phyloP scores from a whole-genome alignment of 495 filamentous ascomycete species.

The Apiosordaria backusii region DNA sequence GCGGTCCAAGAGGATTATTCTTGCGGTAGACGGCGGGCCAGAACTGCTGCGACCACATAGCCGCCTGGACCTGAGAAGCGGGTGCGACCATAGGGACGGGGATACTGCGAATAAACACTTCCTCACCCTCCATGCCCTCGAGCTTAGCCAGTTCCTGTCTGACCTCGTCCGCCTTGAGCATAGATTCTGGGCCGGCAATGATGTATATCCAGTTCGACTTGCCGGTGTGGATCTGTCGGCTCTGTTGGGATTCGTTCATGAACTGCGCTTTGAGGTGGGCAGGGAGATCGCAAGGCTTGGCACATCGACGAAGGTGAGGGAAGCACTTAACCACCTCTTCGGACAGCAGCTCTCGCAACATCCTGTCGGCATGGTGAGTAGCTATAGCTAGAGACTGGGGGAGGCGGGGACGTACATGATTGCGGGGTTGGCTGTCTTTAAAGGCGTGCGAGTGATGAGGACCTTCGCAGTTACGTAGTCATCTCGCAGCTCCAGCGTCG shows the following conservation, averaged over 20 bases:
- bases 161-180: constrained; percentile 40
- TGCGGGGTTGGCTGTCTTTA: constrained; percentile 49
- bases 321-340: constrained; percentile 59
- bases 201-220: constrained; percentile 50
- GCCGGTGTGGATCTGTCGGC: constrained; percentile 43
- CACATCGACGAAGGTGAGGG: constrained; percentile 77
- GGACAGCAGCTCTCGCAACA: constrained; percentile 48
- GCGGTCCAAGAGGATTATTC: constrained; percentile 71
- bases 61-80: constrained; percentile 68
- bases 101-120: constrained; percentile 50
- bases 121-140: constrained; percentile 37
- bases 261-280: constrained; percentile 44
- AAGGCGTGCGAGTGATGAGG: constrained; percentile 51
- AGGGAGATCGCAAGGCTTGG: constrained; percentile 68
- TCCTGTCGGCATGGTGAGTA: constrained; percentile 29
- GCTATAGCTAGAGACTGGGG: neutral
- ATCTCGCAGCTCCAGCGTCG: constrained; percentile 50
- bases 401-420: constrained; percentile 44
- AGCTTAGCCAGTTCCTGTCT: constrained; percentile 31
- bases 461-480: constrained; percentile 45
- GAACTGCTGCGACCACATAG: constrained; percentile 67
- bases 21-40: constrained; percentile 91
- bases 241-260: constrained; percentile 43
- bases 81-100: constrained; percentile 73
- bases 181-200: constrained; percentile 41